phyloP scores from a whole-genome alignment of 1,284 basidiomycete genomes.

The Leccinum pachyderme region DNA sequence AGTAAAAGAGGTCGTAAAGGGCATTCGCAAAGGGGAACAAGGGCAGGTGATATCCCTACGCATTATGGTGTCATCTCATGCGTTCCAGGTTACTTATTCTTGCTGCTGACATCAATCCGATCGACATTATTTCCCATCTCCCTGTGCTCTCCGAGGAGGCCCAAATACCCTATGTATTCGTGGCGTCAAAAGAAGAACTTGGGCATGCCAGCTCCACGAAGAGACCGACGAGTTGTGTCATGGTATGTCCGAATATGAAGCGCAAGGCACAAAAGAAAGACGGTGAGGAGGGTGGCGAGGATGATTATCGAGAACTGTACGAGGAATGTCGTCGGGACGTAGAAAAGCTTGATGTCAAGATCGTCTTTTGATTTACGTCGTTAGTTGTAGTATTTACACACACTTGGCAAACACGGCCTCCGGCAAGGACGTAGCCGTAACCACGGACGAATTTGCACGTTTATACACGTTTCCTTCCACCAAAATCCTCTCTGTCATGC shows the following conservation, averaged over 20 bases:
- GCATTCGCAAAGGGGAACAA: slow-evolving; percentile 92
- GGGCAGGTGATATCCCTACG: slow-evolving; percentile 55
- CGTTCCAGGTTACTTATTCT: slow-evolving; percentile 77
- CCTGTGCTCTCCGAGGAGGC: slow-evolving; percentile 95
- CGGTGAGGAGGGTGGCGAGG: slow-evolving; percentile 59
- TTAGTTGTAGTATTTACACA: neutral
- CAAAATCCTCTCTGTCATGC: slow-evolving; percentile 31
- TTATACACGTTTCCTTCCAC: slow-evolving; percentile 7
- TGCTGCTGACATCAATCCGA: slow-evolving; percentile 96
- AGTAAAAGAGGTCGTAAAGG: slow-evolving; percentile 96
- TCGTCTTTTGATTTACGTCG: slow-evolving; percentile 54
- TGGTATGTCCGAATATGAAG: slow-evolving; percentile 84
- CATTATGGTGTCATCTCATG: slow-evolving; percentile 1
- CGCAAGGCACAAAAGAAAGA: slow-evolving; percentile 67
- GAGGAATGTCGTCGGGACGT: slow-evolving; percentile 86
- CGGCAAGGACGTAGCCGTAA: neutral
- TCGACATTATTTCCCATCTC: slow-evolving; percentile 97
- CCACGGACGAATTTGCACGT: slow-evolving; percentile 10
- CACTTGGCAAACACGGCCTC: neutral
- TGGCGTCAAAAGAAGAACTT: slow-evolving; percentile 89
- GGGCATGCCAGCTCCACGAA: slow-evolving; percentile 96
- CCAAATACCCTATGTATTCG: slow-evolving; percentile 89
- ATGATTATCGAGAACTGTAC: slow-evolving; percentile 83
- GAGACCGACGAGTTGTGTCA: slow-evolving; percentile 96
- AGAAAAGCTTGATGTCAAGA: slow-evolving; percentile 71